Evolutionary conservation across 805 yeast genomes (phyloP), one percentile per base, ranked within the genome.

Genomic region (Candida rishiriensis): DNA sequence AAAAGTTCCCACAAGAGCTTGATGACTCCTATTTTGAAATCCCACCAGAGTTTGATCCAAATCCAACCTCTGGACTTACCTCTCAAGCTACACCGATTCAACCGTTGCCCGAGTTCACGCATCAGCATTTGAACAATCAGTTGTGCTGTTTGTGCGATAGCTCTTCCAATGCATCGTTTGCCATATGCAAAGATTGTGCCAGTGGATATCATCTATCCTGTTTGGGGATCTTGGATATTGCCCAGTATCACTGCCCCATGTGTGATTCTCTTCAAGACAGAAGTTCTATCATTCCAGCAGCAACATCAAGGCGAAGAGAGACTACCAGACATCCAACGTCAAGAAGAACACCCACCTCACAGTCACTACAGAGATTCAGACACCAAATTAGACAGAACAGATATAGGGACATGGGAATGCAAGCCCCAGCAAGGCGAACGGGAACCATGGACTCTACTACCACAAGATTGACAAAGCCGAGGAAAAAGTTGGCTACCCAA

Each of bases 211-310:
- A 66, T 43, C 46, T 57, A 1, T 51, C 55, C 2, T 66, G 70
- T 46, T 43, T 63, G 13, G 66, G 66, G 11, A 43, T 55, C 21
- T 40, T 53, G 21, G 59, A 51, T 34, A 38, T 46, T 29, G 47
- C 48, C 41, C 54, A 46, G 9, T 64, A 57, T 50, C 54, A 55
- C 34, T 66, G 70, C 47, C 70, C 70, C 1, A 58, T 65, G 59
- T 66, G 70, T 45, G 69, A 65, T 33, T 51, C 57, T 12, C 36
- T 49, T 29, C 68, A 65, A 49, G 56, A 53, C 21, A 40, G 50
- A 18, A 57, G 52, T 34, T 47, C 56, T 6, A 48, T 58, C 2
- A 41, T 54, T 3, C 44, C 51, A 10, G 38, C 47, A 30, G 29
- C 28, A 10, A 36, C 46, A 14, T 31, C 40, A n/a, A 36, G 43